These are phyloP conservation scores for Daldinia caldariorum DNA, from an alignment of 495 filamentous ascomycete species.

Conservation along the genomic window DNA sequence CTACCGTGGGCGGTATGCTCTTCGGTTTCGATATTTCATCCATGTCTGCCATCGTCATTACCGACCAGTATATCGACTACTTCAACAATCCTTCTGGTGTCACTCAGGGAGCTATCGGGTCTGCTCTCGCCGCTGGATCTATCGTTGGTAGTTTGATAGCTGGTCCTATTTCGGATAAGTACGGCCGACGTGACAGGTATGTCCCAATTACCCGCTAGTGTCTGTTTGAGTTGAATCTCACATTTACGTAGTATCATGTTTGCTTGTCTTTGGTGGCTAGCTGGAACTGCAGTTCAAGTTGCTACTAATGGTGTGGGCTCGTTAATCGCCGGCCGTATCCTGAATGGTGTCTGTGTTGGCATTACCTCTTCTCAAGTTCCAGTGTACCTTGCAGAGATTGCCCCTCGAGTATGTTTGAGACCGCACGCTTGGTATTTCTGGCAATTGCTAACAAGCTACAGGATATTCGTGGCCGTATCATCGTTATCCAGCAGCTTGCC, in stretches of 20 bases:
- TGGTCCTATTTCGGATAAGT: slow-evolving; percentile 71
- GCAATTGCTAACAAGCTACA: slow-evolving; percentile 9
- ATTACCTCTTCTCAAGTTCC: slow-evolving; percentile 81
- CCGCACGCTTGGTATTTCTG: background rate
- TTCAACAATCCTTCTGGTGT: slow-evolving; percentile 72
- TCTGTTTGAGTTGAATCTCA: slow-evolving; percentile 20
- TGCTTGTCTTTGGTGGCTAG: slow-evolving; percentile 75
- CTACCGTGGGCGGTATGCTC: slow-evolving; percentile 69
- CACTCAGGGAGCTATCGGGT: slow-evolving; percentile 71
- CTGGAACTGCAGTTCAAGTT: slow-evolving; percentile 74
- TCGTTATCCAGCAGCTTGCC: slow-evolving; percentile 79
- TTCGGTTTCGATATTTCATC: slow-evolving; percentile 76
- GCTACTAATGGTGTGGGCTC: slow-evolving; percentile 67
- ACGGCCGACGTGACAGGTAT: slow-evolving; percentile 66
- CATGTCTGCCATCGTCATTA: slow-evolving; percentile 78
- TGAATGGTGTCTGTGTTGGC: slow-evolving; percentile 78
- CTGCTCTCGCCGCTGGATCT: slow-evolving; percentile 74
- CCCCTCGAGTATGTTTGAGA: slow-evolving; percentile 67
- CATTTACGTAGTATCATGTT: slow-evolving; percentile 61
- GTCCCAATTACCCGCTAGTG: background rate
- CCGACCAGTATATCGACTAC: slow-evolving; percentile 71
- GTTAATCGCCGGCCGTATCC: slow-evolving; percentile 73
- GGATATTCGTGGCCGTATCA: slow-evolving; percentile 65
- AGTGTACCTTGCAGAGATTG: slow-evolving; percentile 83
- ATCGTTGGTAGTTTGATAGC: slow-evolving; percentile 71